These are phyloP conservation scores for Rhizopogon rudus DNA, from an alignment of 768 basidiomycete species.

Conservation along the genomic window DNA sequence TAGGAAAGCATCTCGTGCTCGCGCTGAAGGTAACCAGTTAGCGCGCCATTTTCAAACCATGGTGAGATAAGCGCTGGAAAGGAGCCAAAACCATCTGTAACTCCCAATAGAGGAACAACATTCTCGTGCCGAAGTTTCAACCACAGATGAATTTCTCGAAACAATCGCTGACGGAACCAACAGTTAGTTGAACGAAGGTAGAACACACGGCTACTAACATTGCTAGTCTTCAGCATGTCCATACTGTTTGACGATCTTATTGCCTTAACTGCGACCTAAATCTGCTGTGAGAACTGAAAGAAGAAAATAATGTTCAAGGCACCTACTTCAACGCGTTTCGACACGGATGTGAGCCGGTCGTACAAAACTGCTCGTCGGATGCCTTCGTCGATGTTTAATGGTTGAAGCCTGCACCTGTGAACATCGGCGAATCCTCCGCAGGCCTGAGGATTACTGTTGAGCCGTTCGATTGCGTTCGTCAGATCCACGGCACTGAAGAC, in stretches of 20 bases:
- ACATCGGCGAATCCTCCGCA: neutral
- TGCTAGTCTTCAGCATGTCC: neutral
- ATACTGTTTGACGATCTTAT: neutral
- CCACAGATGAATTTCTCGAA: conserved; percentile 28
- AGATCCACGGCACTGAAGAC: neutral
- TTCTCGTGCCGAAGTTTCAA: conserved; percentile 24
- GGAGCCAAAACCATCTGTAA: conserved; percentile 21
- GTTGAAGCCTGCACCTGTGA: neutral
- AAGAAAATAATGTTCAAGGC: neutral
- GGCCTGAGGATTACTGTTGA: too few species aligned
- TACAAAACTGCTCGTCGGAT: neutral
- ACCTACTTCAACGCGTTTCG: neutral
- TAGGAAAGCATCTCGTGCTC: neutral
- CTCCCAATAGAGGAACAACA: conserved; percentile 25
- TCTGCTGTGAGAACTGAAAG: neutral
- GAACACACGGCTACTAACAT: too few species aligned
- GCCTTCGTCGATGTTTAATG: too few species aligned
- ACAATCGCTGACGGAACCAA: conserved; percentile 14
- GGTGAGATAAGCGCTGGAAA: conserved; percentile 29
- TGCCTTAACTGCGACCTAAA: neutral
- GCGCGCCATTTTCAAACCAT: conserved; percentile 26
- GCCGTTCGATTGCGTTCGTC: neutral
- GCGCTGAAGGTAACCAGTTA: conserved; percentile 18
- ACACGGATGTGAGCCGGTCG: neutral
- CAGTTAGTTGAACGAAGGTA: neutral